Evolutionary conservation across 2,329 filamentous ascomycete species (phyloP), one percentile per base, ranked within the genome.

Genomic region (Neonectria sp.): DNA sequence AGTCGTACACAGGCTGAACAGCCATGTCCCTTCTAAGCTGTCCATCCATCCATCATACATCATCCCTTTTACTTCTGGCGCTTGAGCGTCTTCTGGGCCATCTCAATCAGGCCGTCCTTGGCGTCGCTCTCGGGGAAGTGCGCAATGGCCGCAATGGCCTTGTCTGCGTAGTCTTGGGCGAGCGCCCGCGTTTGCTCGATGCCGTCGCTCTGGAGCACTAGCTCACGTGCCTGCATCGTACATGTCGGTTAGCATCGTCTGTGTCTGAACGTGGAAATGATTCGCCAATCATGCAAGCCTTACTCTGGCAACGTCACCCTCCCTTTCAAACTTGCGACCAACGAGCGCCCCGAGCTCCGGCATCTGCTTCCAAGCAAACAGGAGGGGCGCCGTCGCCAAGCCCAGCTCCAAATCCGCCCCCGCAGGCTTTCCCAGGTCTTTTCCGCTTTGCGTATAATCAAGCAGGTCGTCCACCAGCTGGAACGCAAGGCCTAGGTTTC

Each of bases 381-480:
- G 84, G 71, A 99, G 83, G 17, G 96, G 96, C 13, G 96, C 96
- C 13, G 96, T 99, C 49, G 96, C 96, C 64, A 99, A 87, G 5
- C 96, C 96, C 33, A 99, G 85, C 82, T 98, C 94, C 69, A 99
- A 82, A 82, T 99, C 96, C 33, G 96, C 96, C 46, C 95, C 96
- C 6, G 95, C 94, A 3, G 96, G 96, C 83, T 99, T 99, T 27
- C 96, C 96, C 48, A 99, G 84, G 79, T 98, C 95, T 66, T 89
- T 88, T 48, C 91, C 94, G 61, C 89, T 94, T 68, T 94, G 89
- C 0, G 96, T 98, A 80, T 98, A 99, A 81, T 99, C 96, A 75
- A 99, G 86, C 92, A 99, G 93, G 79, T 99, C 96, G 79, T 99
- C 96, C 17, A 99, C 95, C 11, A 99, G 88, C 86, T 99, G 96